Conservation (phyloP, 2,329 filamentous ascomycete genomes). For the Bisporella sp. region DNA sequence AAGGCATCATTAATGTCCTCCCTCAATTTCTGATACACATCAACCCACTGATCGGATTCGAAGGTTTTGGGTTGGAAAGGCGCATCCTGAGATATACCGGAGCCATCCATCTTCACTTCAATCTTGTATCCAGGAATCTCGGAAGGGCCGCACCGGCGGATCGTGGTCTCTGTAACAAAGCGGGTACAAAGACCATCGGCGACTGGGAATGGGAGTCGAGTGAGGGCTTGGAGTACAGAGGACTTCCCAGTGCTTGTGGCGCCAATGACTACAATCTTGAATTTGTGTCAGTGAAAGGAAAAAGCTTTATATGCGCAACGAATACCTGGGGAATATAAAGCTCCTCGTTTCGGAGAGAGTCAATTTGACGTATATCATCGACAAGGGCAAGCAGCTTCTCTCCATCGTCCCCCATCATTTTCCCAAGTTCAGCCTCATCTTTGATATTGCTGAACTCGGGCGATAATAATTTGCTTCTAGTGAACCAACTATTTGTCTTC, state of each 20-base stretch:
- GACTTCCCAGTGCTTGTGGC: conserved; percentile 7
- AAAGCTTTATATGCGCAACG: neutral
- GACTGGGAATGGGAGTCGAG: conserved; percentile 8
- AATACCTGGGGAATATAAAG: conserved; percentile 10
- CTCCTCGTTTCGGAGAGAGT: conserved; percentile 5
- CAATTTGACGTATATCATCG: conserved; percentile 7
- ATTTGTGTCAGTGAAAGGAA: neutral
- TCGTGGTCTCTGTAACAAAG: conserved; percentile 7
- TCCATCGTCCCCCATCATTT: conserved; percentile 9
- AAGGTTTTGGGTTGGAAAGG: conserved; percentile 5
- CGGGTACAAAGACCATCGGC: conserved; percentile 6
- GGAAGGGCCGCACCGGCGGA: conserved; percentile 4
- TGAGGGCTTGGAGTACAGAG: conserved; percentile 8
- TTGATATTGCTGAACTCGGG: conserved; percentile 4
- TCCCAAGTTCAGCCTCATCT: conserved; percentile 6
- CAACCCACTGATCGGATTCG: conserved; percentile 5
- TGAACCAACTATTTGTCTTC: conserved; percentile 4
- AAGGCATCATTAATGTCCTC: conserved; percentile 6
- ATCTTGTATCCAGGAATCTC: conserved; percentile 7
- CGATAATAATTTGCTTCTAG: conserved; percentile 2
- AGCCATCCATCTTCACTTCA: conserved; percentile 5
- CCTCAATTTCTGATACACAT: conserved; percentile 6
- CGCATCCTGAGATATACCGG: neutral
- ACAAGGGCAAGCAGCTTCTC: conserved; percentile 7
- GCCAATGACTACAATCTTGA: conserved; percentile 6